Conservation (phyloP, 225 moss, liverwort and hornwort genomes). For the Sphagnum contortum region DNA sequence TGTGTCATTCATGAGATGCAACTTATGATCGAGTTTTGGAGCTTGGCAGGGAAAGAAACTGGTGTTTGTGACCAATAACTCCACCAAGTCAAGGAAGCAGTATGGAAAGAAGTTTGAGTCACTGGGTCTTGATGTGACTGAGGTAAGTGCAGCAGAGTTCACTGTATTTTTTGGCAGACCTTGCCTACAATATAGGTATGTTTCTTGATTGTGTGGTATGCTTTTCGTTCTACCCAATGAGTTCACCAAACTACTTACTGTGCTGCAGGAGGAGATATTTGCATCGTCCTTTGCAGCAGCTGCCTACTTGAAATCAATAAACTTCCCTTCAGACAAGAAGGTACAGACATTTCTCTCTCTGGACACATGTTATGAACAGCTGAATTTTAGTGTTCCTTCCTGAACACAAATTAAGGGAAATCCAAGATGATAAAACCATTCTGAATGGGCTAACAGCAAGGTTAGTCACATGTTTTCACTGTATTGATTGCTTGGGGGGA, state of each 20-base stretch:
- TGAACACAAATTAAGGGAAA: background rate
- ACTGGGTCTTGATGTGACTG: slow-evolving; percentile 51
- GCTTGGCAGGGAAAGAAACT: slow-evolving; percentile 63
- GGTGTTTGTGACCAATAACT: slow-evolving; percentile 82
- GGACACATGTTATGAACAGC: background rate
- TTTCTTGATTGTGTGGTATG: no score
- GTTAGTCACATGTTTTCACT: no score
- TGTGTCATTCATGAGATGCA: no score
- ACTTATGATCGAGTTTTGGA: background rate
- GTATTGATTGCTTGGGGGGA: no score
- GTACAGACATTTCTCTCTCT: slow-evolving; percentile 13
- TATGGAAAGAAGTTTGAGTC: slow-evolving; percentile 70
- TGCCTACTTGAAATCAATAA: slow-evolving; percentile 78
- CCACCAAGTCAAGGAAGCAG: slow-evolving; percentile 78
- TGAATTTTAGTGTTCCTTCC: background rate
- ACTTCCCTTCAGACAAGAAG: slow-evolving; percentile 85
- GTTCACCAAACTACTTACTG: no score
- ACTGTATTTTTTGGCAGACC: no score
- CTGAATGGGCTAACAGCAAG: no score
- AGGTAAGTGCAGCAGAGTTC: slow-evolving; percentile 21
- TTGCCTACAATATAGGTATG: no score
- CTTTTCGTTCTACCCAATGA: no score
- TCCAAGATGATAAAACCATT: background rate
- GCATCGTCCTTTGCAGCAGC: slow-evolving; percentile 93
- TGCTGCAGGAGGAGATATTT: slow-evolving; percentile 87